Evolutionary conservation across 2,329 filamentous ascomycete species (phyloP).

Genomic region (Chaetomiaceae sp.): DNA sequence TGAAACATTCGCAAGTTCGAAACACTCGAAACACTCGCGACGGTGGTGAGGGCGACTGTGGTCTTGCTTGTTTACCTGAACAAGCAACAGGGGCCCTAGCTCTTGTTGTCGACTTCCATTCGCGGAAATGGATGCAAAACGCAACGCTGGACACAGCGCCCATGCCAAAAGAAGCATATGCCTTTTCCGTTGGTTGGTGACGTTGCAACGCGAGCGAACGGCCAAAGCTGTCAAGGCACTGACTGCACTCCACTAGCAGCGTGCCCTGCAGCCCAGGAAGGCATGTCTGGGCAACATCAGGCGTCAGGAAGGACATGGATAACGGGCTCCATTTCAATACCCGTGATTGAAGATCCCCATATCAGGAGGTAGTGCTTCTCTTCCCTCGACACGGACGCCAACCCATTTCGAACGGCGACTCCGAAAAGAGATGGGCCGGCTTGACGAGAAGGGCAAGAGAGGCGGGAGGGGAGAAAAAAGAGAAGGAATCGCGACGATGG

Average conservation of each 20-base stretch:
- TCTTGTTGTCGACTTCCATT: slow-evolving; percentile 6
- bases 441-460: background rate
- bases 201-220: slow-evolving; percentile 16
- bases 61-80: slow-evolving; percentile 12
- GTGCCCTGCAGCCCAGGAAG: slow-evolving; percentile 13
- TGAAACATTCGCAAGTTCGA: slow-evolving; percentile 10
- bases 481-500: background rate
- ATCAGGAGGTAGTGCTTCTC: too few relatives aligned
- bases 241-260: slow-evolving; percentile 6
- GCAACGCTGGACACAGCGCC: slow-evolving; percentile 1
- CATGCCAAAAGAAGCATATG: slow-evolving; percentile 8
- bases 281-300: slow-evolving; percentile 2
- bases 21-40: slow-evolving; percentile 10
- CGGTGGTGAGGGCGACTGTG: slow-evolving; percentile 13
- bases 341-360: slow-evolving; percentile 8
- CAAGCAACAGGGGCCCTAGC: slow-evolving; percentile 4
- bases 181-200: slow-evolving; percentile 10
- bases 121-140: slow-evolving; percentile 3
- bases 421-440: background rate
- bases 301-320: background rate
- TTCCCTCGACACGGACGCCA: slow-evolving; percentile 13
- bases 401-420: slow-evolving; percentile 9
- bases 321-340: slow-evolving; percentile 8
- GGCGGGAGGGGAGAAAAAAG: background rate
- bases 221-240: slow-evolving; percentile 11